Percentiles rank a stretch among this genome's conserved stretches.
Conservation (phyloP, 164 flowering plant species). For the Vitis rupestris region DNA sequence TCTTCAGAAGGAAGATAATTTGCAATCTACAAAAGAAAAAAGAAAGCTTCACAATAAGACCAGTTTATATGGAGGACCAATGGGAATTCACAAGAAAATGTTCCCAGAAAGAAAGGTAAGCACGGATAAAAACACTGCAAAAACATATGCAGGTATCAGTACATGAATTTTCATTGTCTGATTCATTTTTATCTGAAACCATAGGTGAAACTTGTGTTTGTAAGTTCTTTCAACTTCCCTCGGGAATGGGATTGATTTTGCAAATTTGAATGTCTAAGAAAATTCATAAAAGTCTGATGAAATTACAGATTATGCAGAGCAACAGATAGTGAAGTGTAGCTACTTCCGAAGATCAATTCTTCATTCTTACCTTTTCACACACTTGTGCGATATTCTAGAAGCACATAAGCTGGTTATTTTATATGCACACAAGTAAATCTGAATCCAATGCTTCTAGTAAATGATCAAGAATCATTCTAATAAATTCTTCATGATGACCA, state of each 20-base stretch:
- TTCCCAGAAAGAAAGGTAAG: neutral
- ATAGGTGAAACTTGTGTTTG: neutral
- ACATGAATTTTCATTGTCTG: neutral
- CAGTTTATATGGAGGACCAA: neutral
- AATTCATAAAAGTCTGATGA: neutral
- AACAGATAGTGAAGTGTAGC: neutral
- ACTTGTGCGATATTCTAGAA: neutral
- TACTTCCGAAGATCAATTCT: neutral
- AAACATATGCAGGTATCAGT: neutral
- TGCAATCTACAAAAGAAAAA: slow-evolving; percentile 62
- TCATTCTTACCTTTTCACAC: neutral
- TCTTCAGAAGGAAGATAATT: slow-evolving; percentile 84
- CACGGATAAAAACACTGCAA: neutral
- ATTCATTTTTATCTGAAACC: neutral
- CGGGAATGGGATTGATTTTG: neutral
- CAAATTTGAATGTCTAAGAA: neutral
- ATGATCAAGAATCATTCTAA: neutral
- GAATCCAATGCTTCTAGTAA: neutral
- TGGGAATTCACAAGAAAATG: neutral
- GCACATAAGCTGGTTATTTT: neutral
- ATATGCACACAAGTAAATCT: neutral
- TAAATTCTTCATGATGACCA: neutral
- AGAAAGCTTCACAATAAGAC: slow-evolving; percentile 1
- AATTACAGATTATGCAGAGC: neutral
- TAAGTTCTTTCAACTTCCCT: neutral